Conservation (phyloP, 352 stramenopile genomes). For the Pythium biforme region DNA sequence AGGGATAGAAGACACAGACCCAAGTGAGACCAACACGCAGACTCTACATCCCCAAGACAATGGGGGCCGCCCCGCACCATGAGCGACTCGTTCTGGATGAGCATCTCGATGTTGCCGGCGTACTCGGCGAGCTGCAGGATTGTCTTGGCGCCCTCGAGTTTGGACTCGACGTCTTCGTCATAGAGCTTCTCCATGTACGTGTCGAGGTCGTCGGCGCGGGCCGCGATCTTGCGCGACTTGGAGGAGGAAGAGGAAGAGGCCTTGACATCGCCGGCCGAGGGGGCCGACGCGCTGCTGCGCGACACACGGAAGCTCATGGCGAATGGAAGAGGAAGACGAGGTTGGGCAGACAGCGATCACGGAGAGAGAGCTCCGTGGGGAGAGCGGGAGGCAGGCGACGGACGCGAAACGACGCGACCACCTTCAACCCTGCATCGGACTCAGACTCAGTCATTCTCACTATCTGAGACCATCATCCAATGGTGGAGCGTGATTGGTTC, state of each 20-base stretch:
- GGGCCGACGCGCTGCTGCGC: slow-evolving; percentile 24
- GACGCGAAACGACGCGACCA: slow-evolving; percentile 22
- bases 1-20: not conserved
- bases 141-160: slow-evolving; percentile 86
- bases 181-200: slow-evolving; percentile 95
- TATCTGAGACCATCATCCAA: not conserved
- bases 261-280: slow-evolving; percentile 9
- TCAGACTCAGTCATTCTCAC: slow-evolving; percentile 17
- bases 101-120: slow-evolving; percentile 87
- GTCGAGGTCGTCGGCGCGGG: slow-evolving; percentile 82
- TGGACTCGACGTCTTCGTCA: slow-evolving; percentile 86
- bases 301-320: slow-evolving; percentile 9
- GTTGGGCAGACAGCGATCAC: too few relatives aligned
- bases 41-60: not conserved
- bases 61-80: slow-evolving; percentile 59
- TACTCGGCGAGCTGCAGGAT: slow-evolving; percentile 91
- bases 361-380: too few relatives aligned
- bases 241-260: slow-evolving; percentile 8
- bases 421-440: not conserved
- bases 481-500: slow-evolving; percentile 9
- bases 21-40: not conserved
- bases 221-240: slow-evolving; percentile 54
- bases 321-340: not conserved
- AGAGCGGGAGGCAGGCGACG: too few relatives aligned
- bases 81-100: slow-evolving; percentile 94